Base-by-base conservation (phyloP, 75 land plant species). In the Sequoia sempervirens region DNA sequence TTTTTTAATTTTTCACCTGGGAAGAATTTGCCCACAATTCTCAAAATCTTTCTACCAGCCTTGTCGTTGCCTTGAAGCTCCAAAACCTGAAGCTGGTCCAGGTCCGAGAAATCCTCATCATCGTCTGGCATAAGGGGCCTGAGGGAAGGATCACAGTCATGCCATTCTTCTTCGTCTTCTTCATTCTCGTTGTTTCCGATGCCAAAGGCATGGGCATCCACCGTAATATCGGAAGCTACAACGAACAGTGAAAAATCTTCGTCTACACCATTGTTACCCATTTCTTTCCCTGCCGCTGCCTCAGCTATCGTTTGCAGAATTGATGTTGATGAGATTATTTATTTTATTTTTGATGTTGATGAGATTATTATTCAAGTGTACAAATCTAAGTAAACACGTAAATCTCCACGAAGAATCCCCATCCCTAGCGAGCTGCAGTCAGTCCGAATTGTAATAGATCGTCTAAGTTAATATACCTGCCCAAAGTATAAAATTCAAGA, bases 21-120 rank as follows among this genome's bases (percentile, higher is more conserved):
- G 74, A 95, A 91, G 80, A 84, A 92, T 88, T 96, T 96, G 68
- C 99, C 99, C 70, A 96, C 97, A 83, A 96, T 89, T 12, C 95
- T 90, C 18, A 93, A 81, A 11, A 96, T 91, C 26, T 92, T 88
- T 72, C 91, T 89, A 11, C 99, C 94, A 64, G 87, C 61, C 83
- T 86, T 91, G 70, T 95, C 99, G 26, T 82, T 78, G 54, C 97
- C 99, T 73, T 95, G 82, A 40, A 94, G n/a, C n/a, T 84, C 85
- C 56, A 95, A 41, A 81, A 90, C 83, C 52, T 92, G 92, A 15
- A 95, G 88, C 32, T 83, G 53, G n/a, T 96, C 96, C 64, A 96
- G 89, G 80, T 96, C 97, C 37, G 93, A 90, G 90, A 96, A 95
- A 46, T 93, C 93, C 4, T 88, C 88, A 58, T 91, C 88, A 23